Percentiles rank a stretch among this genome's conserved stretches.
phyloP scores from a whole-genome alignment of 805 yeast species.

The Candida morakotiae region DNA sequence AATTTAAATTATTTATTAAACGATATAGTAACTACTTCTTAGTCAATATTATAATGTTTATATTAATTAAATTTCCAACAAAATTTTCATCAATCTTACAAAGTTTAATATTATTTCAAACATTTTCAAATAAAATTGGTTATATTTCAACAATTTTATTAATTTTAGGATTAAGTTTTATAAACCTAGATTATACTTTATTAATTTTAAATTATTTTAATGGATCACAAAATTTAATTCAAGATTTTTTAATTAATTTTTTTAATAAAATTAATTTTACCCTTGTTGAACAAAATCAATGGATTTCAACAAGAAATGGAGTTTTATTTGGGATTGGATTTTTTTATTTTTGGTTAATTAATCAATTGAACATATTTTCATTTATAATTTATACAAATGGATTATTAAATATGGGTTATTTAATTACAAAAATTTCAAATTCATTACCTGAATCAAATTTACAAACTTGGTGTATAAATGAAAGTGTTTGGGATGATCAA shows the following conservation, averaged over 20 bases:
- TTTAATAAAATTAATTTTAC: constrained; percentile 45
- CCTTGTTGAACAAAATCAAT: constrained; percentile 37
- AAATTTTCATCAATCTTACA: constrained; percentile 39
- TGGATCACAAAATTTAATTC: constrained; percentile 42
- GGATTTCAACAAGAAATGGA: constrained; percentile 54
- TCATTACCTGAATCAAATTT: constrained; percentile 25
- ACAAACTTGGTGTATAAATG: constrained; percentile 28
- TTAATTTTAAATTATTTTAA: constrained; percentile 40
- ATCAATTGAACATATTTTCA: constrained; percentile 41
- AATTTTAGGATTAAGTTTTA: constrained; percentile 27
- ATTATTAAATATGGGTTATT: constrained; percentile 49
- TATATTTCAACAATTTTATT: constrained; percentile 38
- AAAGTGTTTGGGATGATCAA: constrained; percentile 27
- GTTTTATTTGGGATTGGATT: constrained; percentile 54
- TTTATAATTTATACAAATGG: constrained; percentile 50
- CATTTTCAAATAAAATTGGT: constrained; percentile 44
- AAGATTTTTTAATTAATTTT: constrained; percentile 49
- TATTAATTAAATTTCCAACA: constrained; percentile 10
- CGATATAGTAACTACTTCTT: constrained; percentile 18
- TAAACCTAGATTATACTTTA: constrained; percentile 33
- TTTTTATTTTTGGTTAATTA: constrained; percentile 40
- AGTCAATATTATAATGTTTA: constrained; percentile 16
- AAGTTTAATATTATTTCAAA: constrained; percentile 40
- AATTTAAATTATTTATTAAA: constrained; percentile 16
- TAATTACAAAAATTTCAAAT: constrained; percentile 51